Percentiles rank a stretch among this genome's conserved stretches.
These are phyloP conservation scores for Coemansia sp. DNA, from an alignment of 192 early-diverging fungal species.

Conservation along the genomic window DNA sequence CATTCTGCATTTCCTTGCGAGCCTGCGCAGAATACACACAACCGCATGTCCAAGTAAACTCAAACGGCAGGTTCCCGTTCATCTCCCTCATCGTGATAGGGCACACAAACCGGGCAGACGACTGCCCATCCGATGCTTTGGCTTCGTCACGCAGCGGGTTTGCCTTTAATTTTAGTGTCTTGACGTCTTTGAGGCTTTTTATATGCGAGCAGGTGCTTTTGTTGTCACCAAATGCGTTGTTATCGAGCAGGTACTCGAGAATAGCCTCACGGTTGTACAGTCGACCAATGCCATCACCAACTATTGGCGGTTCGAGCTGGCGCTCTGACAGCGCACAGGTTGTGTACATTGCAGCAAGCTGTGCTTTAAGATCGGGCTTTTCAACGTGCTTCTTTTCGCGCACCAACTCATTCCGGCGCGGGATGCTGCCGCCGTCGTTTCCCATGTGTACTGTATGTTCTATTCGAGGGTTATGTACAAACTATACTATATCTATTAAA, in stretches of 20 bases:
- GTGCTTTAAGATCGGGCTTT: conserved; percentile 23
- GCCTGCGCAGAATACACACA: conserved; percentile 47
- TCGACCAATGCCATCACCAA: conserved; percentile 59
- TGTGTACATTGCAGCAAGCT: conserved; percentile 25
- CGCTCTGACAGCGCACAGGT: conserved; percentile 45
- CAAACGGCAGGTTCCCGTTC: conserved; percentile 44
- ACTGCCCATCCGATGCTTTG: conserved; percentile 16
- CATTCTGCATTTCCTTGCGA: conserved; percentile 27
- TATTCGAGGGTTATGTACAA: neutral
- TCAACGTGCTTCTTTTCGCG: conserved; percentile 46
- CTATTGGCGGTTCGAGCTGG: conserved; percentile 60
- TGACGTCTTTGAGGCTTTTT: conserved; percentile 24
- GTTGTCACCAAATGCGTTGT: conserved; percentile 61
- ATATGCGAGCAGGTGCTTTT: conserved; percentile 52
- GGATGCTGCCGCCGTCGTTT: conserved; percentile 56
- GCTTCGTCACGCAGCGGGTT: conserved; percentile 9
- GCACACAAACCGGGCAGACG: conserved; percentile 37
- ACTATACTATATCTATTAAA: neutral
- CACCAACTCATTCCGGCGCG: conserved; percentile 51
- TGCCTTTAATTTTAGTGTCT: conserved; percentile 16
- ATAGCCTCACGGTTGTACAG: conserved; percentile 75
- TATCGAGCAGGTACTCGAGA: conserved; percentile 58
- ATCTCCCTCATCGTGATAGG: conserved; percentile 52
- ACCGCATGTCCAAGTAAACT: conserved; percentile 45
- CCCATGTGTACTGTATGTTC: conserved; percentile 43